Conservation (phyloP, 2,329 filamentous ascomycete genomes). For the Sporothrix luriei region DNA sequence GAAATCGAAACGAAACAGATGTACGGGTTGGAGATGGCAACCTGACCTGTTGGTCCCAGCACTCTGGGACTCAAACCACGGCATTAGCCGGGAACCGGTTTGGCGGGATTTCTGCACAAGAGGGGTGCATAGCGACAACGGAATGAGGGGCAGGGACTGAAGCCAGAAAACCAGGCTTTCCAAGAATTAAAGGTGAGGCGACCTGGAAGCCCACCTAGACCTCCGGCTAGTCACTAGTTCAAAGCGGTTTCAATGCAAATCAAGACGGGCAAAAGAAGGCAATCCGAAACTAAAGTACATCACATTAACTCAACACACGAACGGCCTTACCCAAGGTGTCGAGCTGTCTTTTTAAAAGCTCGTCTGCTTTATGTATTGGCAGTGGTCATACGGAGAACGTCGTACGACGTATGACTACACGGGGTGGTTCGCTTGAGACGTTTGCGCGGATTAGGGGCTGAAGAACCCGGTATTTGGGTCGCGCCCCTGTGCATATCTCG, state of each 20-base stretch:
- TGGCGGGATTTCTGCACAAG: constrained; percentile 14
- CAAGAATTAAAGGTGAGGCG: constrained; percentile 4
- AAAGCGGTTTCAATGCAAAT: background rate
- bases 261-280: background rate
- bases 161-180: background rate
- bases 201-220: background rate
- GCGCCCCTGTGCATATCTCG: background rate
- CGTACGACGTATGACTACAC: background rate
- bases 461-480: background rate
- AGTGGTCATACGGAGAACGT: background rate
- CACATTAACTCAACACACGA: too few relatives aligned
- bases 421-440: background rate
- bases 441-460: background rate
- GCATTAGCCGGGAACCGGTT: constrained; percentile 6
- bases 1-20: background rate
- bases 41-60: constrained; percentile 17
- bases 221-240: background rate
- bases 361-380: background rate
- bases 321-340: background rate
- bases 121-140: background rate
- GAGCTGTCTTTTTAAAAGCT: background rate
- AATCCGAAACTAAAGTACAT: too few relatives aligned
- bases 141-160: background rate
- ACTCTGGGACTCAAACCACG: background rate
- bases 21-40: background rate